These are phyloP conservation scores for Penicillium sp. DNA, from an alignment of 2,329 filamentous ascomycete species.

Conservation along the genomic window DNA sequence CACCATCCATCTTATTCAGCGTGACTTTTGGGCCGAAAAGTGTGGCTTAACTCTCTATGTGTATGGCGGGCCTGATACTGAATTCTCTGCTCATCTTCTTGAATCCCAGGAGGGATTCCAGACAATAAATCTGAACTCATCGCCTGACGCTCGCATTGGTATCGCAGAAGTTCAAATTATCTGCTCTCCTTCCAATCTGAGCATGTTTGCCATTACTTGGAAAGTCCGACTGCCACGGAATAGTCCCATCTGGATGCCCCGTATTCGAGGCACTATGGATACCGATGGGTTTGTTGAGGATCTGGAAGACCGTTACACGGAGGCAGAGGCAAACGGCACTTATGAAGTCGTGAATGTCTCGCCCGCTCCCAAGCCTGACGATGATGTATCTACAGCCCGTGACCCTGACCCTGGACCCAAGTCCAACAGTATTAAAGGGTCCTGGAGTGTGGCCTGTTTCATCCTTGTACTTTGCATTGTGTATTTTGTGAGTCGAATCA, in stretches of 20 bases:
- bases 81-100: conserved; percentile 22
- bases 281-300: neutral
- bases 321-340: neutral
- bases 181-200: conserved; percentile 26
- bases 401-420: neutral
- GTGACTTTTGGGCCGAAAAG: conserved; percentile 30
- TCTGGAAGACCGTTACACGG: conserved; percentile 4
- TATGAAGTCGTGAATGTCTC: neutral
- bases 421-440: neutral
- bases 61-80: conserved; percentile 31
- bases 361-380: neutral
- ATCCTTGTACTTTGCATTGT: neutral
- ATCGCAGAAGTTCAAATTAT: conserved; percentile 23
- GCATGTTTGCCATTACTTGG: conserved; percentile 30
- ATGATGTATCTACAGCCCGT: neutral
- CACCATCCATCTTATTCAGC: conserved; percentile 28
- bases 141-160: conserved; percentile 9
- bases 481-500: neutral
- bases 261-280: conserved; percentile 17
- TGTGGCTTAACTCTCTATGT: conserved; percentile 31
- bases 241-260: conserved; percentile 27
- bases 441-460: neutral
- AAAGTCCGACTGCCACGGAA: conserved; percentile 13
- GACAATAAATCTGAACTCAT: conserved; percentile 19
- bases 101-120: conserved; percentile 9